Evolutionary conservation across 495 filamentous ascomycete genomes (phyloP).

Genomic region (Aspergillus kassunensis): DNA sequence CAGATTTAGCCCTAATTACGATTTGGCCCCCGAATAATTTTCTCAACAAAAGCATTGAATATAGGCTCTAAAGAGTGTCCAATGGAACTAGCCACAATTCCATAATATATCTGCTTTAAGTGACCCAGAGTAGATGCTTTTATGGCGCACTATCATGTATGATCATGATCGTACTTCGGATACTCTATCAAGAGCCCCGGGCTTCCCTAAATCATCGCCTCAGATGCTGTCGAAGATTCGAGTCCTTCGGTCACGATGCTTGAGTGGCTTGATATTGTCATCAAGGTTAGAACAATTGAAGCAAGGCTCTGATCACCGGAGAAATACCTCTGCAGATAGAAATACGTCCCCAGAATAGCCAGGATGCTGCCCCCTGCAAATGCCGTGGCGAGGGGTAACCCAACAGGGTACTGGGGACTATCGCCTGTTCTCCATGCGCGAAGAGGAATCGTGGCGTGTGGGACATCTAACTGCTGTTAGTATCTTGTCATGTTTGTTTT

Average conservation of each 20-base stretch:
- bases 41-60: too few species aligned
- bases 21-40: too few species aligned
- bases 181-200: background rate
- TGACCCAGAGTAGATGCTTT: too few species aligned
- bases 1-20: too few species aligned
- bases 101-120: too few species aligned
- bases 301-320: background rate
- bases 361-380: conserved; percentile 11
- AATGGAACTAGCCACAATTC: too few species aligned
- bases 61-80: too few species aligned
- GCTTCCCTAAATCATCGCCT: background rate
- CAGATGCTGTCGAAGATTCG: background rate
- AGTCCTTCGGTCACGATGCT: background rate
- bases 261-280: background rate
- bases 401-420: conserved; percentile 18
- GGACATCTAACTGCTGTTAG: conserved; percentile 8
- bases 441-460: conserved; percentile 21
- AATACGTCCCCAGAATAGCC: conserved; percentile 4
- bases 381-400: conserved; percentile 18
- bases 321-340: conserved; percentile 7
- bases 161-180: background rate
- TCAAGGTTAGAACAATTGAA: background rate
- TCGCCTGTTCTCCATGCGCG: conserved; percentile 16
- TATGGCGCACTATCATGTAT: too few species aligned
- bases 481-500: too few species aligned